Percentiles rank a stretch among this genome's conserved stretches.
Evolutionary conservation across 2,329 filamentous ascomycete genomes (phyloP).

Genomic region (Ophiostoma triangulosporum): DNA sequence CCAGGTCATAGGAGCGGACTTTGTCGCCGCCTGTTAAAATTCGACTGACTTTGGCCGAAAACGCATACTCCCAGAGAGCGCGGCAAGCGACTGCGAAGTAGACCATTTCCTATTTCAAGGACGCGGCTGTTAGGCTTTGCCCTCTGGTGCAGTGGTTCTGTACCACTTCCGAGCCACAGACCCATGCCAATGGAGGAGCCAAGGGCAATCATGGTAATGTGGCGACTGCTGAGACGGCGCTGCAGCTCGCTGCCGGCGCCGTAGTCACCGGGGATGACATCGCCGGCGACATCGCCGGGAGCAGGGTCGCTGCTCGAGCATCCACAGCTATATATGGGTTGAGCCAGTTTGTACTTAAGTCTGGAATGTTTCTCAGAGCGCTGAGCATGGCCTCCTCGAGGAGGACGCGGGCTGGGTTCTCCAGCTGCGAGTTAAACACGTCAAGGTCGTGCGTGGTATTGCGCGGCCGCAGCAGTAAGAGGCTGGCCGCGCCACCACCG

Average conservation of each 20-base stretch:
- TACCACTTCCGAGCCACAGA: conserved; percentile 3
- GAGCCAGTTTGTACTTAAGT: not conserved
- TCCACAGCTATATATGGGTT: too few relatives aligned
- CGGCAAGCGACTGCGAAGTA: too few relatives aligned
- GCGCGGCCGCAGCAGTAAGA: too few relatives aligned
- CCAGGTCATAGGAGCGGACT: not conserved
- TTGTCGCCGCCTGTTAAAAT: not conserved
- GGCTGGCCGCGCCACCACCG: too few relatives aligned
- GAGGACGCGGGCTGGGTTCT: not conserved
- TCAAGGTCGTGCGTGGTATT: too few relatives aligned
- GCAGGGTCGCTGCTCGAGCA: not conserved
- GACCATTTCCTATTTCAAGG: too few relatives aligned
- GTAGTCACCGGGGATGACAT: conserved; percentile 1
- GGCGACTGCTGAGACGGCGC: conserved; percentile 1
- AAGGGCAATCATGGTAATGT: conserved; percentile 7
- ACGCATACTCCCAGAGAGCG: not conserved
- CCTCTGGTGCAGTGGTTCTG: too few relatives aligned
- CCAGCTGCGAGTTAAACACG: not conserved
- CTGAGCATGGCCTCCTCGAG: conserved; percentile 1
- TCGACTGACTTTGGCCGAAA: not conserved
- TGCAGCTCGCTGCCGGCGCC: conserved; percentile 1
- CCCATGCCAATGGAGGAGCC: conserved; percentile 5
- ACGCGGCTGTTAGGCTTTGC: too few relatives aligned
- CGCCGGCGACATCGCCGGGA: not conserved
- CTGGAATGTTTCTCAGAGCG: not conserved